Percentiles rank a stretch among this genome's conserved stretches.
These are phyloP conservation scores for Saccharomycopsis sp. DNA, from an alignment of 805 yeast species.

Conservation along the genomic window DNA sequence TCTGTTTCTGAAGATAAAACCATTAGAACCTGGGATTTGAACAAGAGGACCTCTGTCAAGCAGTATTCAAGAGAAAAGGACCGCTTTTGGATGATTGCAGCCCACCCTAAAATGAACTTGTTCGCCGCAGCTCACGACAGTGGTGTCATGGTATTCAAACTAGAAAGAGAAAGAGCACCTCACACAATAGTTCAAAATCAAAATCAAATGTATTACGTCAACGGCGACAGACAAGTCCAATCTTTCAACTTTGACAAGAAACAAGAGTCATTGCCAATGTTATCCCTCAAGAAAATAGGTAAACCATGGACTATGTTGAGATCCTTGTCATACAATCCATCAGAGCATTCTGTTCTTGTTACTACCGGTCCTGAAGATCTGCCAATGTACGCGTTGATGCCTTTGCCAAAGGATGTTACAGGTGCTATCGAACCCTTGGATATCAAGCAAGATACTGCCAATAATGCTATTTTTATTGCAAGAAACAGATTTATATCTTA, in stretches of 20 bases:
- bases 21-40: slow-evolving; percentile 92
- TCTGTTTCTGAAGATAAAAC: slow-evolving; percentile 97
- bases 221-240: slow-evolving; percentile 80
- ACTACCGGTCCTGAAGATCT: slow-evolving; percentile 66
- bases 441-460: slow-evolving; percentile 69
- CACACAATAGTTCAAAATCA: slow-evolving; percentile 51
- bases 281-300: slow-evolving; percentile 78
- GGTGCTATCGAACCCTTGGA: slow-evolving; percentile 83
- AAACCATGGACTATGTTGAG: slow-evolving; percentile 80
- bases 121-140: slow-evolving; percentile 96
- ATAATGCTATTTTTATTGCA: slow-evolving; percentile 82
- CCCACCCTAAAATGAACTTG: slow-evolving; percentile 84
- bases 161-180: slow-evolving; percentile 98
- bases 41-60: slow-evolving; percentile 86
- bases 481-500: slow-evolving; percentile 90
- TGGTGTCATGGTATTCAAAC: slow-evolving; percentile 96
- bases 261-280: slow-evolving; percentile 64
- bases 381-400: slow-evolving; percentile 62
- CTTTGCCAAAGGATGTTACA: slow-evolving; percentile 75
- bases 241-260: slow-evolving; percentile 59
- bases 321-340: slow-evolving; percentile 81
- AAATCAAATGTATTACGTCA: slow-evolving; percentile 68
- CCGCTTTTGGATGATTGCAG: slow-evolving; percentile 85
- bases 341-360: slow-evolving; percentile 78
- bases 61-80: slow-evolving; percentile 91